phyloP scores from a whole-genome alignment of 371 early-diverging fungal genomes.

The Syncephalastrum monosporum region DNA sequence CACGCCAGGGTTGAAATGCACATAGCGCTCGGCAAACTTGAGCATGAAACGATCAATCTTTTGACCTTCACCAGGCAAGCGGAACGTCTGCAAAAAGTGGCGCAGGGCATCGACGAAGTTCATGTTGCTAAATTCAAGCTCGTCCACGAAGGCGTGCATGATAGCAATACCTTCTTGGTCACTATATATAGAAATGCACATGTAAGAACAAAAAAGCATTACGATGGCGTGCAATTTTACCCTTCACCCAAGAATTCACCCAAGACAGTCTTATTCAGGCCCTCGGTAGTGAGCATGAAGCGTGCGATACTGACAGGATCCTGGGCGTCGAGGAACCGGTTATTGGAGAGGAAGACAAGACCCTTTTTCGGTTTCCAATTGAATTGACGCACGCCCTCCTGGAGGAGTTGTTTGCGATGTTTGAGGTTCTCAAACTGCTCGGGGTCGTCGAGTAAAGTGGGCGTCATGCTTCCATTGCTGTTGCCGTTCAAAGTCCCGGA shows the following conservation, averaged over 20 bases:
- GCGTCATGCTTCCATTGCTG: conserved; percentile 29
- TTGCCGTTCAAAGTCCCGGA: conserved; percentile 25
- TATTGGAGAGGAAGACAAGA: conserved; percentile 67
- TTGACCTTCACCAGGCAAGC: conserved; percentile 97
- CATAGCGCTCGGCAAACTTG: conserved; percentile 94
- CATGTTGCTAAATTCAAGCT: conserved; percentile 79
- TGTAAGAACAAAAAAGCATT: not conserved
- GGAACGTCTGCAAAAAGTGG: conserved; percentile 88
- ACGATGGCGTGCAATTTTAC: conserved; percentile 15
- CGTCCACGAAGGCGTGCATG: conserved; percentile 95
- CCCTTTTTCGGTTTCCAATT: conserved; percentile 93
- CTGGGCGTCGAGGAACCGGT: conserved; percentile 58
- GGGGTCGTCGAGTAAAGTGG: conserved; percentile 64
- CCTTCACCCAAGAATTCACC: conserved; percentile 97
- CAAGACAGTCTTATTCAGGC: conserved; percentile 80
- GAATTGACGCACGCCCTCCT: conserved; percentile 79
- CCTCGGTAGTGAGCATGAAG: conserved; percentile 75
- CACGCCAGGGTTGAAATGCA: conserved; percentile 70
- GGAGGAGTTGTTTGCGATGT: conserved; percentile 76
- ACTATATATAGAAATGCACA: conserved; percentile 13
- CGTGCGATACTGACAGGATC: conserved; percentile 67
- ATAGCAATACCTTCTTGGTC: conserved; percentile 86
- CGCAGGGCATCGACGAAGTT: conserved; percentile 86
- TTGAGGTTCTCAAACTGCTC: conserved; percentile 76
- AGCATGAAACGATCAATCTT: conserved; percentile 98